phyloP scores from a whole-genome alignment of 352 stramenopile genomes.

The Pythium biforme region DNA sequence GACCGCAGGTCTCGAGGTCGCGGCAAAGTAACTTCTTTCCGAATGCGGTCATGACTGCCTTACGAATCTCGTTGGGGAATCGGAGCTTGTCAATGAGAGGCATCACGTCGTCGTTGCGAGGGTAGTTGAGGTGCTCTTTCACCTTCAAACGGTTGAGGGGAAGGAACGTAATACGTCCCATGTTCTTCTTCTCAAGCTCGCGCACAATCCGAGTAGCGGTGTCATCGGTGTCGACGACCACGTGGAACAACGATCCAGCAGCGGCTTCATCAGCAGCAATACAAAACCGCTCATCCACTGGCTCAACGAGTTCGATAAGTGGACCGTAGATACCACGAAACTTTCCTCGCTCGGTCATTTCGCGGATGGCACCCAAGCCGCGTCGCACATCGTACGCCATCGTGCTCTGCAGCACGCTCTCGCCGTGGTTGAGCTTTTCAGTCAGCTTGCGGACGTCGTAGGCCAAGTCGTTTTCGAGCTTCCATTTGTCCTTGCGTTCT shows the following conservation, averaged over 20 bases:
- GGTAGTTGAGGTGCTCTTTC: conserved; percentile 74
- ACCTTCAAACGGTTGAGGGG: conserved; percentile 92
- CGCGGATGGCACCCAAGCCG: conserved; percentile 76
- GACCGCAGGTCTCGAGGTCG: conserved; percentile 88
- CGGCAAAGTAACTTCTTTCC: conserved; percentile 96
- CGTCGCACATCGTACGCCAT: conserved; percentile 87
- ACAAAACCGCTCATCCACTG: conserved; percentile 89
- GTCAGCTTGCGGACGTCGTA: conserved; percentile 73
- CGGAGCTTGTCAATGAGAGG: conserved; percentile 85
- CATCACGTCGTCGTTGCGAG: conserved; percentile 77
- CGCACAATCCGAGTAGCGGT: conserved; percentile 94
- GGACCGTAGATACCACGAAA: conserved; percentile 90
- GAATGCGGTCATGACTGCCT: conserved; percentile 95
- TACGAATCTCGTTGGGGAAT: conserved; percentile 83
- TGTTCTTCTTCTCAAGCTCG: conserved; percentile 92
- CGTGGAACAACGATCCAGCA: conserved; percentile 96
- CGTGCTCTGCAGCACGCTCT: conserved; percentile 77
- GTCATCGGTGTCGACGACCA: conserved; percentile 98
- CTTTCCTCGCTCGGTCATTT: conserved; percentile 83
- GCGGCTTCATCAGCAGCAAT: conserved; percentile 96
- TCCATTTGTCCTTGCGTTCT: conserved; percentile 80
- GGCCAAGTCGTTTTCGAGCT: conserved; percentile 71
- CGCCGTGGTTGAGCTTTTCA: conserved; percentile 70
- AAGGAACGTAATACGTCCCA: conserved; percentile 97
- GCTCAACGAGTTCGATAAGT: conserved; percentile 95